Evolutionary conservation across 768 basidiomycete genomes (phyloP), one percentile per base, ranked within the genome.

Genomic region (Dentipellis sp.): DNA sequence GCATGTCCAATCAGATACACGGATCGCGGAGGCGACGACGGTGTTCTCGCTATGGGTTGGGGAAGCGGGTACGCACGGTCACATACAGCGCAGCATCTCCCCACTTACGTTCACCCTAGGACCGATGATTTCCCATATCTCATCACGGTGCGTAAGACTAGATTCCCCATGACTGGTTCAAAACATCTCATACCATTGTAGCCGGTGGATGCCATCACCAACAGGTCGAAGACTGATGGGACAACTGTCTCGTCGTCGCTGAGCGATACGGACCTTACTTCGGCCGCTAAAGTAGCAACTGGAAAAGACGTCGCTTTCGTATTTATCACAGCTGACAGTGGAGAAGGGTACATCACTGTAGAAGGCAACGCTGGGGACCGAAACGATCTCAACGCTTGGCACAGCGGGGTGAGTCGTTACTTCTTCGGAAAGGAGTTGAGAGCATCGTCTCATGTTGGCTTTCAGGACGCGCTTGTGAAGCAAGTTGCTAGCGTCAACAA

Each of bases 271-370:
- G 46, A 49, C 21, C 46, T 55, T 12, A 42, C 16, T 10, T 21
- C 56, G 12, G 53, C 53, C n/a, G 53, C 53, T 3, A 29, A 9
- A 12, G 56, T 50, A 5, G 66, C 66, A 5, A 35, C 59, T 10
- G 56, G 63, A 40, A 76, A 78, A 58, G 81, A 82, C 17, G 84
- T 83, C 8, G 85, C 85, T 0, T 73, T 93, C 21, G 89, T 93
- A 3, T 91, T 91, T 68, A 73, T 91, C 59, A 80, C 81, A 52
- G 76, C 87, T 0, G 84, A 92, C 64, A 88, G 87, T 4, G 91
- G 91, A n/a, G 91, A 93, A 69, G 79, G 72, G 10, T 87, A 86
- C 63, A 83, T 88, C 59, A 81, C 79, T 11, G 83, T 88, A 17
- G 86, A 87, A 58, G 85, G 83, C 6, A 91, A 88, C 61, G 74